A percentile compares a stretch with the other conserved stretches of the same genome.
Evolutionary conservation across 805 yeast genomes (phyloP).

Genomic region (Jamesozyma lodderae): DNA sequence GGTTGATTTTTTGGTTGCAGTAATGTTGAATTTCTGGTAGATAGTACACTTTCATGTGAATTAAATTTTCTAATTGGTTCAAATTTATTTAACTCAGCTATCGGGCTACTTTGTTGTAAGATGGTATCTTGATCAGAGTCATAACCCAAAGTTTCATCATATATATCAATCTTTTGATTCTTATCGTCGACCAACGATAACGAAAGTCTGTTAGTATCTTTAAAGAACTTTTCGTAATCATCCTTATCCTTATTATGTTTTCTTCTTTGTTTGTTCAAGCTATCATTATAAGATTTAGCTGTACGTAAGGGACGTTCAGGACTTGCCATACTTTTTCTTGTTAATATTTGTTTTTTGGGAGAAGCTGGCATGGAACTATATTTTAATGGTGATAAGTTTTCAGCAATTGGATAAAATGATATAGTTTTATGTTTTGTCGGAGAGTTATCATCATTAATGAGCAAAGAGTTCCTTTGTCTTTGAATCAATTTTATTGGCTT

Average conservation of each 20-base stretch:
- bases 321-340: too few relatives aligned
- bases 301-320: constrained; percentile 9
- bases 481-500: constrained; percentile 23
- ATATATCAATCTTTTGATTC: constrained; percentile 6
- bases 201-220: constrained; percentile 29
- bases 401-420: not conserved
- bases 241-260: not conserved
- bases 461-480: constrained; percentile 8
- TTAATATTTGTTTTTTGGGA: too few relatives aligned
- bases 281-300: constrained; percentile 24
- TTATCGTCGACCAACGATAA: constrained; percentile 25
- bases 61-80: constrained; percentile 24
- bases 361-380: constrained; percentile 15
- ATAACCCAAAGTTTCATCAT: not conserved
- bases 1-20: constrained; percentile 2
- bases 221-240: constrained; percentile 13
- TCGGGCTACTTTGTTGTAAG: constrained; percentile 2
- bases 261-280: constrained; percentile 13
- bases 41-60: constrained; percentile 29
- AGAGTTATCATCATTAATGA: not conserved
- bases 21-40: constrained; percentile 6
- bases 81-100: constrained; percentile 2
- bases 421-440: not conserved
- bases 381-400: not conserved
- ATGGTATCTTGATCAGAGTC: constrained; percentile 11